Percentiles rank a stretch among this genome's conserved stretches.
Conservation (phyloP, 768 basidiomycete species). For the Cyclocybe aegerita region DNA sequence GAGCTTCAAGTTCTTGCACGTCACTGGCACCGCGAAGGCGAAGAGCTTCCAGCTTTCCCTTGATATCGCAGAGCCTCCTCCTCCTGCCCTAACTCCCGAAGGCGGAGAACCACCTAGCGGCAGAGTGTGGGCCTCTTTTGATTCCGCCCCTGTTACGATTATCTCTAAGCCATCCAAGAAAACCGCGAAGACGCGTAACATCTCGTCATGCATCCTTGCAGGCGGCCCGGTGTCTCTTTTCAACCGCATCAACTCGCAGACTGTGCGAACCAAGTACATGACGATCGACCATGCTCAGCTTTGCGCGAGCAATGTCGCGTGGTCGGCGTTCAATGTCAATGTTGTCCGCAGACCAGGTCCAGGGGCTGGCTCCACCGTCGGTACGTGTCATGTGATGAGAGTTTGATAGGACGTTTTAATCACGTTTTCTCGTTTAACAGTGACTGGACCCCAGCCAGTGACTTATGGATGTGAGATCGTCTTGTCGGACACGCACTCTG, state of each 20-base stretch:
- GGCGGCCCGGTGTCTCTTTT: constrained; percentile 90
- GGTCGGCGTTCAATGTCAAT: constrained; percentile 95
- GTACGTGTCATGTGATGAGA: constrained; percentile 64
- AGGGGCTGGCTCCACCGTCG: constrained; percentile 55
- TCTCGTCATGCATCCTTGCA: constrained; percentile 85
- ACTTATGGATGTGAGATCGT: constrained; percentile 91
- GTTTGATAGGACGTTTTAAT: constrained; percentile 16
- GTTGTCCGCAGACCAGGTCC: constrained; percentile 70
- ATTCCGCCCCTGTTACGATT: constrained; percentile 89
- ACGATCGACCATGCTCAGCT: constrained; percentile 82
- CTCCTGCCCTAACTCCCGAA: constrained; percentile 45
- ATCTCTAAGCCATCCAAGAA: constrained; percentile 98
- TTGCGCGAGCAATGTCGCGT: constrained; percentile 86
- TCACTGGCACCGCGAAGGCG: constrained; percentile 84
- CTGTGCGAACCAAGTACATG: constrained; percentile 97
- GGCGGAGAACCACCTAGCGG: constrained; percentile 49
- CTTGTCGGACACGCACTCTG: constrained; percentile 81
- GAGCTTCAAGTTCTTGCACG: constrained; percentile 90
- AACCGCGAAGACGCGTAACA: constrained; percentile 92
- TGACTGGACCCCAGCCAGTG: constrained; percentile 77
- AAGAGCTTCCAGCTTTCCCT: constrained; percentile 88
- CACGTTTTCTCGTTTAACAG: constrained; percentile 29
- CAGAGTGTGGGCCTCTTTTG: constrained; percentile 88
- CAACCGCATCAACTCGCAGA: constrained; percentile 96
- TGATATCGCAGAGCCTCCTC: constrained; percentile 78